A percentile compares a stretch with the other conserved stretches of the same genome.
These are phyloP conservation scores for Cutaneotrichosporon cyanovorans DNA, from an alignment of 1,284 basidiomycete genomes.

Conservation along the genomic window DNA sequence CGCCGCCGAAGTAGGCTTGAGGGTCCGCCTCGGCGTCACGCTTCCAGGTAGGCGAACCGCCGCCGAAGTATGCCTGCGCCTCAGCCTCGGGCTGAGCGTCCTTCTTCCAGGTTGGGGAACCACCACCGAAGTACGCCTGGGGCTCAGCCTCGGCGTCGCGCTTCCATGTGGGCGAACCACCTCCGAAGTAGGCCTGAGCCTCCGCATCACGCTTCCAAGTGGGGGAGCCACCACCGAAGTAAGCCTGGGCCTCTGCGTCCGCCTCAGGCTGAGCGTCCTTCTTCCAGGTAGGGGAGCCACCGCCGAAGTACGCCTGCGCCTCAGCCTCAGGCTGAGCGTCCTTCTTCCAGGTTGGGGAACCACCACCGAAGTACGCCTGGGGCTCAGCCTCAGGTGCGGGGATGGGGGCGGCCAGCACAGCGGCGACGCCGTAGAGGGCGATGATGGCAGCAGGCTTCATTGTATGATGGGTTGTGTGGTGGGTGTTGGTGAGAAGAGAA, in stretches of 20 bases:
- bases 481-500: background rate
- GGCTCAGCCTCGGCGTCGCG: constrained; percentile 12
- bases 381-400: constrained; percentile 14
- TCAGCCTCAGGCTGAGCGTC: too few species aligned
- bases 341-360: background rate
- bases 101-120: constrained; percentile 16
- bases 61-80: constrained; percentile 3
- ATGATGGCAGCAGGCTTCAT: constrained; percentile 27
- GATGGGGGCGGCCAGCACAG: constrained; percentile 25
- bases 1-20: background rate
- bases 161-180: background rate
- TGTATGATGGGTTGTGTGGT: background rate
- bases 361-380: background rate
- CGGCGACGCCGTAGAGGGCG: constrained; percentile 17
- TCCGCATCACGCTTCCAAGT: background rate
- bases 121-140: constrained; percentile 5
- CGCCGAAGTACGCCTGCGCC: background rate
- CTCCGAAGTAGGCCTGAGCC: background rate
- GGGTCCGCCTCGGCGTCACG: background rate
- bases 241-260: constrained; percentile 3
- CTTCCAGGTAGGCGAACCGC: background rate
- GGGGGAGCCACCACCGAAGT: background rate
- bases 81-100: constrained; percentile 19
- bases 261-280: constrained; percentile 18
- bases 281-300: constrained; percentile 10